phyloP scores from a whole-genome alignment of 345 rosid species.

The Corchorus olitorius region DNA sequence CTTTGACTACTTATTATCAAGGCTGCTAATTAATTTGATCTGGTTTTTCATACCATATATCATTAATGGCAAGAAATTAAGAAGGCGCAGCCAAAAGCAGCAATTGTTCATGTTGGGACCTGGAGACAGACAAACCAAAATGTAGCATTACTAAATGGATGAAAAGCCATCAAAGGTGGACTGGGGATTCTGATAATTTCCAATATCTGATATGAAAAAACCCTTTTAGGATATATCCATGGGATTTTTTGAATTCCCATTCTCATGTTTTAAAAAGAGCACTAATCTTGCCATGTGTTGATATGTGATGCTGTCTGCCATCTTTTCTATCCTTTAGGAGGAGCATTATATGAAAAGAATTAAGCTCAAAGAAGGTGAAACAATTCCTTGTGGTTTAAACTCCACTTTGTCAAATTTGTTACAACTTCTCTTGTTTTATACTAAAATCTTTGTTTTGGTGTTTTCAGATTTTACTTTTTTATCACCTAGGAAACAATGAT shows the following conservation, averaged over 20 bases:
- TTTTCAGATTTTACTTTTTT: no score
- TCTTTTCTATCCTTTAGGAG: constrained; percentile 1
- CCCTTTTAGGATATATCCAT: background rate
- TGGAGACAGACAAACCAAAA: background rate
- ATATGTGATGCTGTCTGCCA: constrained; percentile 20
- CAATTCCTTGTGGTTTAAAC: constrained; percentile 15
- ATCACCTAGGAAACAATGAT: background rate
- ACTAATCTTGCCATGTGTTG: constrained; percentile 4
- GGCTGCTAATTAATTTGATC: no score
- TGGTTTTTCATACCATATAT: background rate
- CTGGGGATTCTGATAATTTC: background rate
- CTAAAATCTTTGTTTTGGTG: background rate
- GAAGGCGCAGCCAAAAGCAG: background rate
- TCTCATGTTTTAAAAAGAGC: background rate
- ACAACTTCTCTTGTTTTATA: background rate
- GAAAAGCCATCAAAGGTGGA: background rate
- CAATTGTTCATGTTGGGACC: background rate
- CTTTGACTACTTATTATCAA: no score
- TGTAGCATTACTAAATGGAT: background rate
- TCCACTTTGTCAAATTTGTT: constrained; percentile 10
- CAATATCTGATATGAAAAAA: background rate
- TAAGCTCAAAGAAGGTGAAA: background rate
- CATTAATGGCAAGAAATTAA: background rate
- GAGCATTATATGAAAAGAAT: background rate
- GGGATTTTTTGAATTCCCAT: constrained; percentile 7